Evolutionary conservation across 2,329 filamentous ascomycete genomes (phyloP).

Genomic region (Cladorrhinum sp.): DNA sequence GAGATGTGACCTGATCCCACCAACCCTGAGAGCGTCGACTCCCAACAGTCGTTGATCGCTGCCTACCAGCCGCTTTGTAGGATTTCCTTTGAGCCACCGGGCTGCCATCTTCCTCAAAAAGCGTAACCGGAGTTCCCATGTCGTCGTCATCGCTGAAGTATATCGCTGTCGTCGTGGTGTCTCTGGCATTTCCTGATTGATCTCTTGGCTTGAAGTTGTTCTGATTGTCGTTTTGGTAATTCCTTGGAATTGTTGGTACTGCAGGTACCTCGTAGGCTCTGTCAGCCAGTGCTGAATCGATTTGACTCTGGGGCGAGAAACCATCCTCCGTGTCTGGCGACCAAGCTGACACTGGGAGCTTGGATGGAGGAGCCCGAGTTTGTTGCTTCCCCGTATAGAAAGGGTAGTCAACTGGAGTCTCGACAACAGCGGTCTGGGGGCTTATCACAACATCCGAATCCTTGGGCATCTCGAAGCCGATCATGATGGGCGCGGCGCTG

Average conservation of each 20-base stretch:
- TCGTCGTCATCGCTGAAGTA: constrained; percentile 44
- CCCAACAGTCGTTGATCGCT: constrained; percentile 45
- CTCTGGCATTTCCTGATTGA: constrained; percentile 11
- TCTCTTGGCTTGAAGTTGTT: constrained; percentile 8
- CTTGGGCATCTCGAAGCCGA: constrained; percentile 65
- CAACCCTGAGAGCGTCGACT: constrained; percentile 63
- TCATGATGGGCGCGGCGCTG: constrained; percentile 67
- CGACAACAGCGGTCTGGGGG: constrained; percentile 47
- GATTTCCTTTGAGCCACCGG: constrained; percentile 40
- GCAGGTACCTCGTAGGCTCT: constrained; percentile 48
- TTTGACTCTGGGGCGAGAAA: constrained; percentile 31
- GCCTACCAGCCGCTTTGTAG: constrained; percentile 36
- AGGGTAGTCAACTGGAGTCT: constrained; percentile 38
- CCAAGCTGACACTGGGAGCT: constrained; percentile 49
- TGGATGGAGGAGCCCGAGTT: constrained; percentile 34
- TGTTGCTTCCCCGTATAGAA: constrained; percentile 21
- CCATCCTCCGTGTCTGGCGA: constrained; percentile 60
- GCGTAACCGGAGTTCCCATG: constrained; percentile 57
- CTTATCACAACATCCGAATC: constrained; percentile 47
- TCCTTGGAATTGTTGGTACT: constrained; percentile 54
- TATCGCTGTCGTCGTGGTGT: constrained; percentile 17
- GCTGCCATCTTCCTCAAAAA: constrained; percentile 67
- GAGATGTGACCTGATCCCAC: constrained; percentile 76
- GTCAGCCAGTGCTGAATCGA: background rate
- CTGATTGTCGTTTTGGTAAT: constrained; percentile 16